phyloP scores from a whole-genome alignment of 2,329 filamentous ascomycete genomes.

The Stromatinia cepivora region DNA sequence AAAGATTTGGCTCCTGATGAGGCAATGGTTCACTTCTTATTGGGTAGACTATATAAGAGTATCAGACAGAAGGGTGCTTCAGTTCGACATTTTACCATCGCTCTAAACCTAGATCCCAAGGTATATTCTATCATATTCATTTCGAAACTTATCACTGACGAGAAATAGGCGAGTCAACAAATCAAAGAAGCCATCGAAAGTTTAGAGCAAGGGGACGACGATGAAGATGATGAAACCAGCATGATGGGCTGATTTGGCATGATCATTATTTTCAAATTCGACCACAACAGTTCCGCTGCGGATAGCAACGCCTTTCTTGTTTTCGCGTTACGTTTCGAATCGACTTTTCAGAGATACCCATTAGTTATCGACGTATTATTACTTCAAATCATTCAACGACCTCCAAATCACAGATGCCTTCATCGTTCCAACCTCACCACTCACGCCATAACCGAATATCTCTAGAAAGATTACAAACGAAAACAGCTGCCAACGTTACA shows the following conservation, averaged over 20 bases:
- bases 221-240: constrained; percentile 52
- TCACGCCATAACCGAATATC: neutral
- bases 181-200: constrained; percentile 98
- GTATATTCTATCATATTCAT: constrained; percentile 50
- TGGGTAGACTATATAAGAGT: constrained; percentile 79
- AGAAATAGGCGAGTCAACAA: constrained; percentile 74
- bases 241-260: constrained; percentile 49
- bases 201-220: constrained; percentile 55
- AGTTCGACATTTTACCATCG: constrained; percentile 93
- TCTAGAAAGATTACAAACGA: neutral
- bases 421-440: neutral
- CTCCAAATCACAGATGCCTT: neutral
- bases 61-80: constrained; percentile 73
- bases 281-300: neutral
- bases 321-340: neutral
- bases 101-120: constrained; percentile 94
- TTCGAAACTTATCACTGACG: constrained; percentile 24
- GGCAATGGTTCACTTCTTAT: constrained; percentile 90
- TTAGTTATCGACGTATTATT: constrained; percentile 17
- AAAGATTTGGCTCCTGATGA: constrained; percentile 93
- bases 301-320: neutral
- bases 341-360: constrained; percentile 10
- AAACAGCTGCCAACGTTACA: constrained; percentile 2
- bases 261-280: neutral
- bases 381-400: neutral